Conservation (phyloP, 2,329 filamentous ascomycete species). For the Tolypocladium ophioglossoides region DNA sequence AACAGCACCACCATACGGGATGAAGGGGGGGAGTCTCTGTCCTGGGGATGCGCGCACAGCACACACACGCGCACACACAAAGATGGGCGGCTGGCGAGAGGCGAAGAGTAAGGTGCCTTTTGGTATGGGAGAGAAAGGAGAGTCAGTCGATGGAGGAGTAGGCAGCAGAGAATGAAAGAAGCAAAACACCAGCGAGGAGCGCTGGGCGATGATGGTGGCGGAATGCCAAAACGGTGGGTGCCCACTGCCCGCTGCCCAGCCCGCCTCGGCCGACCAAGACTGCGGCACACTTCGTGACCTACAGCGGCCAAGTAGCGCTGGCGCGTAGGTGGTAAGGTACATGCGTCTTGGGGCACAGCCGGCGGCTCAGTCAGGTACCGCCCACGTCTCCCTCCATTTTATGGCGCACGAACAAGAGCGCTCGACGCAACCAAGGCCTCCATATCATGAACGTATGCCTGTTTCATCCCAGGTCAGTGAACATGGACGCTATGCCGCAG, state of each 20-base stretch:
- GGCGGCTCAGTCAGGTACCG: background rate
- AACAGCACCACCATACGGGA: background rate
- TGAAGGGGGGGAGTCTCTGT: slow-evolving; percentile 1
- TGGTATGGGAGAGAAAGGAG: background rate
- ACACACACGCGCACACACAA: background rate
- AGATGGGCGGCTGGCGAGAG: background rate
- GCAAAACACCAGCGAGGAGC: background rate
- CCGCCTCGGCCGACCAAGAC: too few relatives aligned
- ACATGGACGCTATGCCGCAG: background rate
- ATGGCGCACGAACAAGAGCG: background rate
- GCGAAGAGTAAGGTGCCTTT: background rate
- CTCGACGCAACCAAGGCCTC: background rate
- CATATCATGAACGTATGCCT: background rate
- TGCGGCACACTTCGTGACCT: too few relatives aligned
- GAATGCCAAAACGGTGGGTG: background rate
- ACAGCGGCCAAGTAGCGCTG: background rate
- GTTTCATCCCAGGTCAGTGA: slow-evolving; percentile 4
- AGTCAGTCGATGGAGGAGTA: background rate
- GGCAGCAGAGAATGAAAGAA: background rate
- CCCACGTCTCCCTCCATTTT: background rate
- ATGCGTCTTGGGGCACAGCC: background rate
- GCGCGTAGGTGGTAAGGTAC: background rate
- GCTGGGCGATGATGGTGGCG: background rate
- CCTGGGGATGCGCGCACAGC: background rate
- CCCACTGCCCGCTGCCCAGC: background rate